Base-by-base conservation (phyloP, 768 basidiomycete species). In the Tylopilus sp. region DNA sequence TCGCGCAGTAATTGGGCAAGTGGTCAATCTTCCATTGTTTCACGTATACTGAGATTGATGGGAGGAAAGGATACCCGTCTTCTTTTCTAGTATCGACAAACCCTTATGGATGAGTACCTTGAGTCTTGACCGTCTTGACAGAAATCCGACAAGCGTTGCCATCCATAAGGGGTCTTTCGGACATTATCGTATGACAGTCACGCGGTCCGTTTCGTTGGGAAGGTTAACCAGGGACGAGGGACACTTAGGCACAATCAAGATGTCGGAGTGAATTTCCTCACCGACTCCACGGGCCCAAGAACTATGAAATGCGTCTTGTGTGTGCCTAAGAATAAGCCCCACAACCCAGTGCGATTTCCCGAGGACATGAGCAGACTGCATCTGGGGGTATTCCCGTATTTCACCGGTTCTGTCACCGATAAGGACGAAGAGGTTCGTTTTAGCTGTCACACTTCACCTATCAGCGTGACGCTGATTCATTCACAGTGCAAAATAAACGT, bases 191-290 rank as follows among this genome's bases (percentile, higher is more conserved):
- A 26, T 30, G 36, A 46, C 45, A 17, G 6, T 19, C 26, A 11
- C n/a, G 8, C 1, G 16, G 22, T 30, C 11, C 16, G 8, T 21
- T 45, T 33, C 12, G 9, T 50, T 47, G 47, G 29, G 40, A 37
- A 44, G 45, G 34, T 41, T 6, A 2, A 33, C 34, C 26, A 62
- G 57, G 52, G 13, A 33, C 49, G 11, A 49, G 29, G 6, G 36
- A 49, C 51, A 21, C 28, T n/a, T 29, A 63, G 54, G 62, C 42
- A 66, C 53, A 21, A 53, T 52, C 60, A 45, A 30, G 45, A 25
- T 25, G 50, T 45, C 38, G 22, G 56, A 38, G n/a, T 3, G 3
- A 37, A 44, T 24, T 49, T 48, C 38, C 38, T 38, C 48, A 26
- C 48, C 33, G n/a, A 48, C 21, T 22, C 26, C 42, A 61, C 37